These are phyloP conservation scores for Withania somnifera DNA, from an alignment of 305 asterid species.

Conservation along the genomic window DNA sequence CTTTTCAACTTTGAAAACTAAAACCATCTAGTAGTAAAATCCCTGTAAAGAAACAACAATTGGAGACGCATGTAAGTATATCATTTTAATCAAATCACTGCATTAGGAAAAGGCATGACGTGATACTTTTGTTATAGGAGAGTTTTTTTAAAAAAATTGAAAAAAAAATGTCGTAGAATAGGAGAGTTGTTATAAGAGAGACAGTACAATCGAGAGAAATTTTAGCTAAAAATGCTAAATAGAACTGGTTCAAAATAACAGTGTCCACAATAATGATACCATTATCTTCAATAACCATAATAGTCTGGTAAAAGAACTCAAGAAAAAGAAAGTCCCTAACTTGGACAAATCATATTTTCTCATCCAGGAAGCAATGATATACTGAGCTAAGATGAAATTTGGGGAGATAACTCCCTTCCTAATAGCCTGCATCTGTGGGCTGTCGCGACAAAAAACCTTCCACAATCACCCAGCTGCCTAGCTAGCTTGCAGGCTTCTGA, in stretches of 20 bases:
- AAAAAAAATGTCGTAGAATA: too few relatives aligned
- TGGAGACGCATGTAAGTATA: too few relatives aligned
- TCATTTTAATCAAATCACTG: background rate
- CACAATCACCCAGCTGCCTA: background rate
- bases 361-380: background rate
- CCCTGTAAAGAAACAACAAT: too few relatives aligned
- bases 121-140: background rate
- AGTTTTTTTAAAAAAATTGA: background rate
- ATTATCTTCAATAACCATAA: background rate
- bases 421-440: background rate
- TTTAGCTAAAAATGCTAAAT: background rate
- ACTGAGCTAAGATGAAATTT: background rate
- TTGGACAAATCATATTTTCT: background rate
- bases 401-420: background rate
- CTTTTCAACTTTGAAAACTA: too few relatives aligned
- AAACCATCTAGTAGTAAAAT: too few relatives aligned
- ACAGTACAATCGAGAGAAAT: background rate
- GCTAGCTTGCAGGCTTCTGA: background rate
- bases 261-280: background rate
- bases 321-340: background rate
- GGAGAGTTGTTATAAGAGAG: background rate
- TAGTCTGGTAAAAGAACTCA: background rate
- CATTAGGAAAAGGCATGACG: background rate
- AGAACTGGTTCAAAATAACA: background rate
- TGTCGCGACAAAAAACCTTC: background rate